Evolutionary conservation across 768 basidiomycete genomes (phyloP).

Genomic region (Rhizopogon salebrosus): DNA sequence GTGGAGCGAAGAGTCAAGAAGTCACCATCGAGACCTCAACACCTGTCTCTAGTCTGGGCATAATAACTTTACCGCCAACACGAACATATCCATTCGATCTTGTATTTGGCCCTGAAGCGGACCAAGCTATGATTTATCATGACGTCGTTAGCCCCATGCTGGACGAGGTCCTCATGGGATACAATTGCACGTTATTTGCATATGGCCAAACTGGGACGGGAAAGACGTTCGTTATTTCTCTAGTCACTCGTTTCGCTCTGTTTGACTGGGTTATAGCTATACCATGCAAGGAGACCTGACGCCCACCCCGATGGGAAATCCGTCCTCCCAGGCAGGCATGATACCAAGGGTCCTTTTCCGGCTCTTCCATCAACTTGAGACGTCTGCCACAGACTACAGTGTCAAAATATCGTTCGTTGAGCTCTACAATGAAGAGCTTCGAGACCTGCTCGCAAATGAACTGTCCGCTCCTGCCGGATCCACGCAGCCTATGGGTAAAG

Average conservation of each 20-base stretch:
- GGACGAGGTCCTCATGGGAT: constrained; percentile 89
- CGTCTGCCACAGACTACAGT: constrained; percentile 72
- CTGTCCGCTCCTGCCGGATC: constrained; percentile 61
- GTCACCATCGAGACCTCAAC: constrained; percentile 77
- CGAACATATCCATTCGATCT: constrained; percentile 92
- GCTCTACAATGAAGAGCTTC: constrained; percentile 96
- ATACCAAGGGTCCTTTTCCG: constrained; percentile 91
- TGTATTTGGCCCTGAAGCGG: constrained; percentile 95
- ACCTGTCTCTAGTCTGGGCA: constrained; percentile 64
- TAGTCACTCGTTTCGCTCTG: neutral
- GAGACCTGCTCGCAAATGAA: constrained; percentile 86
- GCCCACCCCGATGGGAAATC: constrained; percentile 81
- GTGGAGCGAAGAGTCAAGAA: constrained; percentile 69
- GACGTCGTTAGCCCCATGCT: constrained; percentile 92
- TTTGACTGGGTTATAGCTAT: constrained; percentile 45
- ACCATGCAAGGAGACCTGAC: constrained; percentile 97
- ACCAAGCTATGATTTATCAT: constrained; percentile 90
- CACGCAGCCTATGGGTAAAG: constrained; percentile 75
- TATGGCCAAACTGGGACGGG: constrained; percentile 99
- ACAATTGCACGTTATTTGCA: constrained; percentile 96
- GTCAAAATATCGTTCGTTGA: constrained; percentile 94
- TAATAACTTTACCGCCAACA: constrained; percentile 68
- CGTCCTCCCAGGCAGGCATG: constrained; percentile 88
- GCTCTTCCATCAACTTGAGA: constrained; percentile 85
- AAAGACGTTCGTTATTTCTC: constrained; percentile 71